Evolutionary conservation across 148 eudicot species (phyloP), one percentile per base, ranked within the genome.

Genomic region (Rhododendron kiyosumense): DNA sequence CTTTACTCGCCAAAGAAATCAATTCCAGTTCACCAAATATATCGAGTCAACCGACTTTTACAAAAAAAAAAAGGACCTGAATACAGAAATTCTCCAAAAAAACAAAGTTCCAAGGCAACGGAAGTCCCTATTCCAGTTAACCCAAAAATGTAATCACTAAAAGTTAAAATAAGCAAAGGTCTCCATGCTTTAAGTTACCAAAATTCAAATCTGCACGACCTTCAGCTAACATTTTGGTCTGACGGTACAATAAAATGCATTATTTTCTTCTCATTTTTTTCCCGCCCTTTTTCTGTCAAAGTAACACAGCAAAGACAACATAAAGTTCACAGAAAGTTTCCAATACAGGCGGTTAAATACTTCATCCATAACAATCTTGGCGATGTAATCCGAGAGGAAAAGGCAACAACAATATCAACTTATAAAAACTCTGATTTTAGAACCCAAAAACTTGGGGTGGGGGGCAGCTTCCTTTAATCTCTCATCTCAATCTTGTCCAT

Each of bases 391-490:
- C 7, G 75, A 30, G 75, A 69, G 34, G 75, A 26, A 28, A 69
- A 69, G 75, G 75, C 75, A 69, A 69, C 75, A 69, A 26, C 18
- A 69, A 69, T 69, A 69, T 69, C 36, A 69, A 69, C 75, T 69
- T 69, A 69, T 69, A 69, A 30, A 69, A 69, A 13, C 75, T 69
- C 75, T 69, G 75, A 69, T 69, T 69, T 24, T 69, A 12, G 36
- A 69, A 69, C 36, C 75, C 75, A 69, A 69, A 69, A 69, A 11
- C 75, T 69, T 69, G 75, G 34, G 18, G n/a, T n/a, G 36, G 45
- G 41, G 36, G 18, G 61, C 61, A 54, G 61, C 75, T 30, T 69
- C 75, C 15, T 28, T 69, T 28, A 69, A 69, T 69, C 36, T 28
- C 75, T 3, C 17, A 28, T 69, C 75, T 69, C 75, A 28, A 13